Evolutionary conservation across 2,329 filamentous ascomycete species (phyloP).

Genomic region (Aspergillus calidoustus): DNA sequence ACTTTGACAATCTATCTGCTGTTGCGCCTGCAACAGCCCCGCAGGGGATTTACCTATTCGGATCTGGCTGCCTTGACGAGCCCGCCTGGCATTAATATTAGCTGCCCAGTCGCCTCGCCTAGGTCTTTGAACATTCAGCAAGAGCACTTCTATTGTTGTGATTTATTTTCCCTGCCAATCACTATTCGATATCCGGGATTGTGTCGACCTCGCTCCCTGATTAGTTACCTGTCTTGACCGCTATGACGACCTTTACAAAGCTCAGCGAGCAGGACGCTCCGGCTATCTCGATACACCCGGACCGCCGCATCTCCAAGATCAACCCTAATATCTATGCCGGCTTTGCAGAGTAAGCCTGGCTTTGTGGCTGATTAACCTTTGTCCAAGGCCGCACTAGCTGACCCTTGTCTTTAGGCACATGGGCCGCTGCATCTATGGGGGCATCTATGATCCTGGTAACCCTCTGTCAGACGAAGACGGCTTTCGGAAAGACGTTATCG

Average conservation of each 20-base stretch:
- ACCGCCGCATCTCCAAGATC: slow-evolving; percentile 71
- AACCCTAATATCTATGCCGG: slow-evolving; percentile 82
- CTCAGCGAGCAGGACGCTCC: slow-evolving; percentile 65
- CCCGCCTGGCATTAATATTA: slow-evolving; percentile 26
- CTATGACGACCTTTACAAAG: slow-evolving; percentile 75
- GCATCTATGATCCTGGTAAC: slow-evolving; percentile 79
- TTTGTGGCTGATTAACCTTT: not conserved
- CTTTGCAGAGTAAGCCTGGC: slow-evolving; percentile 72
- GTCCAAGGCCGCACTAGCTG: slow-evolving; percentile 11
- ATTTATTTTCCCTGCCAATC: slow-evolving; percentile 18
- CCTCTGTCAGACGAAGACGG: slow-evolving; percentile 73
- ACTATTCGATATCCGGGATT: not conserved
- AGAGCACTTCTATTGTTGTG: slow-evolving; percentile 11
- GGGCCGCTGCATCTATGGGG: slow-evolving; percentile 86
- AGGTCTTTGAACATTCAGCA: slow-evolving; percentile 10
- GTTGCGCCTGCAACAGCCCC: slow-evolving; percentile 26
- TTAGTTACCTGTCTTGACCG: slow-evolving; percentile 19
- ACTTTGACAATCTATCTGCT: slow-evolving; percentile 9
- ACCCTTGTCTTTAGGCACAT: slow-evolving; percentile 66
- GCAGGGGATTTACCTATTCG: slow-evolving; percentile 39
- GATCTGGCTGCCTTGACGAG: slow-evolving; percentile 20
- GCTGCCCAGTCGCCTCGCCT: slow-evolving; percentile 23
- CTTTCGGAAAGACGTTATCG: slow-evolving; percentile 78
- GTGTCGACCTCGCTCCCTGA: not conserved
- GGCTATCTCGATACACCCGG: slow-evolving; percentile 68